Percentiles rank a stretch among this genome's conserved stretches.
Evolutionary conservation across 441 rosid species (phyloP).

Genomic region (Lepidium campestre): DNA sequence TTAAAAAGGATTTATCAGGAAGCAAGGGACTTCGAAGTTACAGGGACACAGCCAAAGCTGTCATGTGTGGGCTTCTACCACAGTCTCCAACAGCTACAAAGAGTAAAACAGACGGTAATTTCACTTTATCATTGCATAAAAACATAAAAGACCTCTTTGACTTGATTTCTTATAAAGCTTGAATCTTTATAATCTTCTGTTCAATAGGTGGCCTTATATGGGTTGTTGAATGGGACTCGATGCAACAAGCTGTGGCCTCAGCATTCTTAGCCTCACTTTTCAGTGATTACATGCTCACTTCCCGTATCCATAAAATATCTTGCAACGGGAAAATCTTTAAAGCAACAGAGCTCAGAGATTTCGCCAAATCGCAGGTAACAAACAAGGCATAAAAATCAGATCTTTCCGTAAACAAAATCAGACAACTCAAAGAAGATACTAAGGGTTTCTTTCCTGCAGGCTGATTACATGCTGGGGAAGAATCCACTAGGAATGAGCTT

Average conservation of each 20-base stretch:
- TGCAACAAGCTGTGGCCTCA: conserved; percentile 88
- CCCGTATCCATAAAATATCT: conserved; percentile 54
- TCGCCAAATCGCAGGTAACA: conserved; percentile 82
- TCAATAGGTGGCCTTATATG: conserved; percentile 77
- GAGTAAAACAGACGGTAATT: conserved; percentile 75
- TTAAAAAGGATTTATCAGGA: conserved; percentile 52
- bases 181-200: not conserved
- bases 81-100: conserved; percentile 84
- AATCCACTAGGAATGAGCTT: conserved; percentile 80
- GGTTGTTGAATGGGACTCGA: conserved; percentile 80
- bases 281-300: conserved; percentile 90
- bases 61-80: conserved; percentile 85
- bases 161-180: not conserved
- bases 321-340: conserved; percentile 57
- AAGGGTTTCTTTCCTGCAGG: conserved; percentile 37
- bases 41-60: conserved; percentile 79
- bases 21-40: conserved; percentile 60
- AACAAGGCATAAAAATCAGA: not conserved
- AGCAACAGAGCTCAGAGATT: conserved; percentile 80
- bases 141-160: not conserved
- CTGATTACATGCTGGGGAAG: conserved; percentile 81
- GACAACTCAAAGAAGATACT: not conserved
- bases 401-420: not conserved
- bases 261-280: conserved; percentile 91
- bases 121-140: not conserved